Base-by-base conservation (phyloP, 257 asterid species). In the Cynanchum wilfordii region DNA sequence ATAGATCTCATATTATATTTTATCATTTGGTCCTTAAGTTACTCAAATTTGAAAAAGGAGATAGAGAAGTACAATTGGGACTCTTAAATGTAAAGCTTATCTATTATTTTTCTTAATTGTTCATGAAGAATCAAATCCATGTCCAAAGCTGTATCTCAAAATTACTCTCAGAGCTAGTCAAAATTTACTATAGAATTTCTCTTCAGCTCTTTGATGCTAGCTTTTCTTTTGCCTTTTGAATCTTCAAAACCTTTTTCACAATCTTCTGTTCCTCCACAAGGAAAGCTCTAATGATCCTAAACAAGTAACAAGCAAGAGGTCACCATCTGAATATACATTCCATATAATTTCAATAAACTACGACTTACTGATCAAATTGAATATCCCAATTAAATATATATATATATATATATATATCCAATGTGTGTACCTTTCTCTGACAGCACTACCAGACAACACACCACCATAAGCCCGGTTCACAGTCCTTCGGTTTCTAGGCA, bases 181-280 rank as follows among this genome's bases (percentile, higher is more conserved):
- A 63, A 63, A 36, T 16, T 63, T 33, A 33, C 68, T 63, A 17
- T 17, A 17, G 27, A 63, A 25, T 10, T 33, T 63, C 68, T 33
- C 9, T 13, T 57, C 83, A 59, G 91, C 80, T 79, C 86, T 88
- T 90, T 27, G 89, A 33, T 45, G 96, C 77, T 59, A 73, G 69
- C 86, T 88, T 88, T 76, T 87, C 95, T 88, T 90, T 90, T 62
- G 91, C 79, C 76, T 88, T 88, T 70, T 88, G 96, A 58, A 90
- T 90, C 93, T 90, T 88, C 91, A 90, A 77, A 24, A 90, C 96
- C 84, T 88, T 90, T 87, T 90, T 90, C 77, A 90, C 96, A 8
- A 89, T 89, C 84, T 89, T 89, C 56, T 88, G 92, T 60, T 88
- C 92, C 75, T 88, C 91, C 33, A 90, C 89, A 76, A 90, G 84